Base-by-base conservation (phyloP, 192 early-diverging fungal species). In the Coemansia reversa region DNA sequence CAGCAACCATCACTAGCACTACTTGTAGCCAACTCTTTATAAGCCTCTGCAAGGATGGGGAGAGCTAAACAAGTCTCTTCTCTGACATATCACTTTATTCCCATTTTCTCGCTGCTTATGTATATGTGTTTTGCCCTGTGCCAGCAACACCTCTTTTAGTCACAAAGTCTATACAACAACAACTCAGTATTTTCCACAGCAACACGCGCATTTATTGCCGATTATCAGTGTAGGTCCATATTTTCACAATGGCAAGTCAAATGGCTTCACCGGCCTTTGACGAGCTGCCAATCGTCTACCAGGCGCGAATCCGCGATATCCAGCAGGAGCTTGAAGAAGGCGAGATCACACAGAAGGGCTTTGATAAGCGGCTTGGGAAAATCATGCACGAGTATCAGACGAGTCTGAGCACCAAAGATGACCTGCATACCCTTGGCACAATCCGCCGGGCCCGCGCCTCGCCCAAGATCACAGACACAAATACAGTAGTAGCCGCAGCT, bases 311-410 rank as follows among this genome's bases (percentile, higher is more conserved):
- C 23, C 67, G 60, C 48, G 80, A 76, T 48, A 63, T 77, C 12
- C 52, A 87, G 60, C 64, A 76, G 22, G 87, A 87, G 70, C 72
- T 81, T 27, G 71, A 72, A 50, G 86, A 89, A 20, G 88, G 88
- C 45, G 88, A 90, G 58, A 87, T 91, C 60, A 91, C 90, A 23
- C 79, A 86, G 64, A 88, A 91, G 69, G 90, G 90, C 22, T 91
- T 83, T 62, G 87, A 89, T 58, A 89, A 89, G 76, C 85, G 85
- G 63, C 70, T 81, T 23, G 61, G 67, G 4, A 75, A 75, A 50
- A 73, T 91, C n/a, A 72, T 89, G 56, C 62, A 67, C n/a, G 75
- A 75, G 30, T 84, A 83, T 60, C 67, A 69, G 32, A 29, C 79
- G 35, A 63, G 39, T 45, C 39, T 45, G 39, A 45, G 9, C 52